These are phyloP conservation scores for Aspergillus quadricinctus DNA, from an alignment of 2,329 filamentous ascomycete species.

Conservation along the genomic window DNA sequence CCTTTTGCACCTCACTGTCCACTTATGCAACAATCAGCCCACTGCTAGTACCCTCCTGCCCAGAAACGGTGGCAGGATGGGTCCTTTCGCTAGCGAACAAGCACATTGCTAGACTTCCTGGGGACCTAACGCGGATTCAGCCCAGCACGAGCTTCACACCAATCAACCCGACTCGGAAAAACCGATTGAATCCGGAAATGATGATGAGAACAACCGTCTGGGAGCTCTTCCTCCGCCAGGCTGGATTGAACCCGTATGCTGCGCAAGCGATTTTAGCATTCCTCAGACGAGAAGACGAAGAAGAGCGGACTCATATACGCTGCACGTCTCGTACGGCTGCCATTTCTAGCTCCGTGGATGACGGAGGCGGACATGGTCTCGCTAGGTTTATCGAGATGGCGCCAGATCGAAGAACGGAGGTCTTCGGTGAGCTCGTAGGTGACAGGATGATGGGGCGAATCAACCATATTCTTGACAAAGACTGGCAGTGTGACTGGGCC, in stretches of 20 bases:
- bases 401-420: conserved; percentile 43
- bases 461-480: conserved; percentile 48
- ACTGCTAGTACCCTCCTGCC: conserved; percentile 8
- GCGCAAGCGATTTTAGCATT: conserved; percentile 58
- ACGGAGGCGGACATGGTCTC: background rate
- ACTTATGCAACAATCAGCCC: conserved; percentile 10
- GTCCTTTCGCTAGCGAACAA: conserved; percentile 50
- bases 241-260: conserved; percentile 67
- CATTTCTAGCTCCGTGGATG: background rate
- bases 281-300: conserved; percentile 20
- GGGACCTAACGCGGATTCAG: too few relatives aligned
- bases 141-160: conserved; percentile 6
- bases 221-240: conserved; percentile 63
- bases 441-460: conserved; percentile 53
- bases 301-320: conserved; percentile 1
- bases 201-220: conserved; percentile 59
- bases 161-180: conserved; percentile 8
- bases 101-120: conserved; percentile 27
- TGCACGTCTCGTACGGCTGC: background rate
- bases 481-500: conserved; percentile 41
- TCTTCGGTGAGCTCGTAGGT: conserved; percentile 53
- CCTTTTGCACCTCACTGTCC: conserved; percentile 22
- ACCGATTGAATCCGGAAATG: conserved; percentile 25
- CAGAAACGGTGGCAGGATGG: conserved; percentile 51
- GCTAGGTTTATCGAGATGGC: conserved; percentile 56